Evolutionary conservation across 2,329 filamentous ascomycete species (phyloP), one percentile per base, ranked within the genome.

Genomic region (Aspergillus fischeri): DNA sequence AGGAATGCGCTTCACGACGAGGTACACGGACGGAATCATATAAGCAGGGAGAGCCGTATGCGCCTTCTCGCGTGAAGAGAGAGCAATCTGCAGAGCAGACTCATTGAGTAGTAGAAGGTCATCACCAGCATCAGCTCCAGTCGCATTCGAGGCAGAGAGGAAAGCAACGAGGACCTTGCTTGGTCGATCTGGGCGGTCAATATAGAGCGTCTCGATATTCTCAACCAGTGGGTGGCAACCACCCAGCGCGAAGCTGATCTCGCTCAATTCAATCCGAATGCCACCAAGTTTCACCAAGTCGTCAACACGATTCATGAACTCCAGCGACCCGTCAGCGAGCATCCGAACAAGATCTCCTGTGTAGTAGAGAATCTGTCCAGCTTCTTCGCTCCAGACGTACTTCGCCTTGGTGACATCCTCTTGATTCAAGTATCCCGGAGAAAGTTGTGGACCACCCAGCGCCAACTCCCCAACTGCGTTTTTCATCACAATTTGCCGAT

Each of bases 131-230:
- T 44, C 49, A 1, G 57, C 29, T 3, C 44, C 50, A 2, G 48
- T 58, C 28, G 65, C 58, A 2, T 35, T 51, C 3, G 69, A 64
- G 1, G 69, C 68, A 6, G 66, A 67, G 21, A 74, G 60, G 41
- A 73, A 73, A 20, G 70, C 68, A 56, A 75, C 74, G n/a, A 77
- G 55, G 0, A 73, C 64, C 45, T 71, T 64, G 0, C 60, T 67
- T 4, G 71, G 72, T 50, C 68, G 63, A 35, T 67, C 66, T 1
- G 71, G 67, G 1, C 70, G 68, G 17, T 57, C 64, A 21, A 74
- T 59, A 11, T 71, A 56, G 4, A 65, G 55, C 11, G 72, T 69
- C 38, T 75, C 70, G 38, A 75, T 66, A 20, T 66, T 72, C 32
- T 72, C 65, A 24, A 72, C 65, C 3, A 63, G 60, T 6, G 61